Conservation (phyloP, 2,329 filamentous ascomycete genomes). For the Colletotrichum viniferum region DNA sequence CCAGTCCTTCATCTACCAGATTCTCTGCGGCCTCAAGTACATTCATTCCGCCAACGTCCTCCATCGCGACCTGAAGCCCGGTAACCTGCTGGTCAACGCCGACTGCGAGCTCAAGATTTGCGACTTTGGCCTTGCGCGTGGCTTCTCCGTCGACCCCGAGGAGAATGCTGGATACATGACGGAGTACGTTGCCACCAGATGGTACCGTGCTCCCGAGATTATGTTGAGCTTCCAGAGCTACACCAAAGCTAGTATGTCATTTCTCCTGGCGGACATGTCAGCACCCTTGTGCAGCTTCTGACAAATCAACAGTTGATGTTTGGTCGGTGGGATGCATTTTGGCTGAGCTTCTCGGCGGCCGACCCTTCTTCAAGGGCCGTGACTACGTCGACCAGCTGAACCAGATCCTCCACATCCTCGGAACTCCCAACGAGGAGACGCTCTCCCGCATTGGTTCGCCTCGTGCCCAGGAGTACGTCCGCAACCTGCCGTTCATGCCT, state of each 20-base stretch:
- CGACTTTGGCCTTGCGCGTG: constrained; percentile 95
- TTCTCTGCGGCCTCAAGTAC: constrained; percentile 97
- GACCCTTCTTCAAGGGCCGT: constrained; percentile 98
- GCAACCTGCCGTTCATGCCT: constrained; percentile 92
- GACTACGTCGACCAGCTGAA: constrained; percentile 99
- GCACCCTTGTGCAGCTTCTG: background rate
- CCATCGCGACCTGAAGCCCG: constrained; percentile 95
- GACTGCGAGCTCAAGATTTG: constrained; percentile 99
- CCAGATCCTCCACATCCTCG: constrained; percentile 97
- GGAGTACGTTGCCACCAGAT: constrained; percentile 97
- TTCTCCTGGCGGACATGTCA: background rate
- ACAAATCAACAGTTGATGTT: constrained; percentile 75
- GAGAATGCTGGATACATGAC: constrained; percentile 99
- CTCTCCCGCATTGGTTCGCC: constrained; percentile 92
- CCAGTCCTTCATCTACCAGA: constrained; percentile 99
- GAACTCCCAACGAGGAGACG: constrained; percentile 95
- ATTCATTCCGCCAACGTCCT: constrained; percentile 98
- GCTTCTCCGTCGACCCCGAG: constrained; percentile 95
- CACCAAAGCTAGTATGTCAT: constrained; percentile 96
- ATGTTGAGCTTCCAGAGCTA: constrained; percentile 99
- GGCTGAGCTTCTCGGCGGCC: constrained; percentile 91
- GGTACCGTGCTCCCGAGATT: constrained; percentile 94
- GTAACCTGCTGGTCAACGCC: constrained; percentile 96
- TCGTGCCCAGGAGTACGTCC: constrained; percentile 96
- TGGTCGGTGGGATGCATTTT: constrained; percentile 99